Conservation (phyloP, 176 grass and related monocot species). For the Saccharum spontaneum region DNA sequence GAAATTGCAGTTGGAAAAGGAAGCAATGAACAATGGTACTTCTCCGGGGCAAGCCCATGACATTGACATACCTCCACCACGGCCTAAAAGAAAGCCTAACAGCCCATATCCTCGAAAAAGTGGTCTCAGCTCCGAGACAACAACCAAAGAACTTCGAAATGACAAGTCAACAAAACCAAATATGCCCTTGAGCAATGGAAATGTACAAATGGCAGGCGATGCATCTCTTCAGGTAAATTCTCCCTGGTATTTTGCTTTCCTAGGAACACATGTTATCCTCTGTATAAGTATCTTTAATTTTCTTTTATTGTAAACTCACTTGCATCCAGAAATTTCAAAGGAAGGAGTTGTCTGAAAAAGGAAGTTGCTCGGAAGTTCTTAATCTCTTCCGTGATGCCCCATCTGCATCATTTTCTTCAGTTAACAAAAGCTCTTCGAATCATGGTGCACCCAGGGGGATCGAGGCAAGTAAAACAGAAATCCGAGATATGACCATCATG, state of each 20-base stretch:
- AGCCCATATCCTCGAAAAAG: slow-evolving; percentile 84
- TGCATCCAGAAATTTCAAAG: slow-evolving; percentile 53
- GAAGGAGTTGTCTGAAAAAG: slow-evolving; percentile 62
- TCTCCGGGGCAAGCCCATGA: slow-evolving; percentile 74
- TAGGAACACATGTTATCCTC: slow-evolving; percentile 19
- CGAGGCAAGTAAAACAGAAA: slow-evolving; percentile 44
- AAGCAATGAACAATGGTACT: slow-evolving; percentile 74
- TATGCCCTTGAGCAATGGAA: slow-evolving; percentile 34
- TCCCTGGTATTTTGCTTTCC: slow-evolving; percentile 14
- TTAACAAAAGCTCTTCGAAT: slow-evolving; percentile 67
- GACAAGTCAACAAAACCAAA: slow-evolving; percentile 54
- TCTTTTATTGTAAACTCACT: slow-evolving; percentile 42
- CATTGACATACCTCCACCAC: slow-evolving; percentile 92
- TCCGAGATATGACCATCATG: slow-evolving; percentile 36
- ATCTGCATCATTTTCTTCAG: slow-evolving; percentile 76
- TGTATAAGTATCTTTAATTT: slow-evolving; percentile 31
- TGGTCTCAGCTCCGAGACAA: slow-evolving; percentile 36
- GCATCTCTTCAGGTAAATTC: slow-evolving; percentile 59
- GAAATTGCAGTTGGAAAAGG: slow-evolving; percentile 92
- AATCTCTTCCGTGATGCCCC: slow-evolving; percentile 67
- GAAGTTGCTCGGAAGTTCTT: slow-evolving; percentile 75
- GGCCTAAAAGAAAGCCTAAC: slow-evolving; percentile 95
- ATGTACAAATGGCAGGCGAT: slow-evolving; percentile 38
- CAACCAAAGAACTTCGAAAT: slow-evolving; percentile 37
- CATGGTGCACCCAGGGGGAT: slow-evolving; percentile 27